Conservation (phyloP, 768 basidiomycete genomes). For the Crassisporium funariophilum region DNA sequence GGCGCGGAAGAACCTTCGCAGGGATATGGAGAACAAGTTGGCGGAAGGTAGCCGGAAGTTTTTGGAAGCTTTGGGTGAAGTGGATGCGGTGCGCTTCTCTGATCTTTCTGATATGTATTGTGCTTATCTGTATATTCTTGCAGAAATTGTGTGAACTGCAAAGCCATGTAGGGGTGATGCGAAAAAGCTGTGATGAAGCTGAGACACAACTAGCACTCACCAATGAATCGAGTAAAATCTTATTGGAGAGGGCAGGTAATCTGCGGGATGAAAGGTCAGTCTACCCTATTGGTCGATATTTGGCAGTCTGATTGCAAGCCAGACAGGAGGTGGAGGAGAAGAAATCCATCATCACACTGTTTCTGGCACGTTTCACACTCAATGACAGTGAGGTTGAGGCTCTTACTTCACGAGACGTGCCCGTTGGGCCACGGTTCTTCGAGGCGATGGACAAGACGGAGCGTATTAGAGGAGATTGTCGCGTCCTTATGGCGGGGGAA, state of each 20-base stretch:
- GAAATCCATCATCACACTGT: slow-evolving; percentile 73
- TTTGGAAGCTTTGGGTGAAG: slow-evolving; percentile 80
- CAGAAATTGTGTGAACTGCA: slow-evolving; percentile 88
- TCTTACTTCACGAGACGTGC: slow-evolving; percentile 76
- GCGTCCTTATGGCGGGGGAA: slow-evolving; percentile 84
- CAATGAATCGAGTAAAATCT: slow-evolving; percentile 70
- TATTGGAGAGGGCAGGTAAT: slow-evolving; percentile 83
- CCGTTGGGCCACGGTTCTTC: slow-evolving; percentile 77
- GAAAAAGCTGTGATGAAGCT: slow-evolving; percentile 78
- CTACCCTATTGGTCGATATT: background rate
- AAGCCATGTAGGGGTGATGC: slow-evolving; percentile 78
- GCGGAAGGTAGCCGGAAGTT: slow-evolving; percentile 83
- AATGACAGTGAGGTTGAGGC: slow-evolving; percentile 70
- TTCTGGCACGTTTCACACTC: slow-evolving; percentile 87
- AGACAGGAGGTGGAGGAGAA: slow-evolving; percentile 74
- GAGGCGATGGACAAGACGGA: slow-evolving; percentile 86
- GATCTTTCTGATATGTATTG: slow-evolving; percentile 3
- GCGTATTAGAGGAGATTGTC: slow-evolving; percentile 80
- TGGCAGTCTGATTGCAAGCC: slow-evolving; percentile 1
- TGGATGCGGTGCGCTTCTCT: slow-evolving; percentile 75
- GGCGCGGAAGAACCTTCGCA: slow-evolving; percentile 77
- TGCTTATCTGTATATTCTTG: slow-evolving; percentile 2
- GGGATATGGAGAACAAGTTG: slow-evolving; percentile 84
- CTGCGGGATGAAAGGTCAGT: slow-evolving; percentile 72
- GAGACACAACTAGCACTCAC: slow-evolving; percentile 76